A percentile compares a stretch with the other conserved stretches of the same genome.
Conservation (phyloP, 192 early-diverging fungal species). For the Coemansia sp. region DNA sequence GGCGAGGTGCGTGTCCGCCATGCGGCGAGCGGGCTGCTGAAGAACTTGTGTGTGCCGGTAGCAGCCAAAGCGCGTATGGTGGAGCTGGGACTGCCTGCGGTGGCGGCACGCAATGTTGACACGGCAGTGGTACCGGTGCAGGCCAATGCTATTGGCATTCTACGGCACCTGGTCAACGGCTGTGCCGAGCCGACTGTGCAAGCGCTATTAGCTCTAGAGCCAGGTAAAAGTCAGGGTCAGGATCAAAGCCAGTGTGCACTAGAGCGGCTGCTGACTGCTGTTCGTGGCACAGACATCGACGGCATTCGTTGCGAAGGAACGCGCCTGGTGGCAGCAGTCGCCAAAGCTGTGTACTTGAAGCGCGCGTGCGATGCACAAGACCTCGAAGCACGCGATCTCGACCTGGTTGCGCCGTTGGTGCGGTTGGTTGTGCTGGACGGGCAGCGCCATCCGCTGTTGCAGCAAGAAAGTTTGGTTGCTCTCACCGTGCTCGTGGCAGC, state of each 20-base stretch:
- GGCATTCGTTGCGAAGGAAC: conserved; percentile 54
- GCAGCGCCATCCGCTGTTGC: conserved; percentile 44
- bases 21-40: conserved; percentile 65
- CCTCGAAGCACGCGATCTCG: conserved; percentile 6
- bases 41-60: conserved; percentile 65
- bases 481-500: conserved; percentile 35
- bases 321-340: conserved; percentile 31
- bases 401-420: conserved; percentile 36
- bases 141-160: conserved; percentile 46
- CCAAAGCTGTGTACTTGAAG: conserved; percentile 23
- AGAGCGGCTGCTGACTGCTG: conserved; percentile 16
- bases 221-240: neutral
- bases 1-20: conserved; percentile 52
- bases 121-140: conserved; percentile 49
- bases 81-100: conserved; percentile 18
- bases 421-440: conserved; percentile 39
- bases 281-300: conserved; percentile 37
- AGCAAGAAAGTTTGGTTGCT: conserved; percentile 49
- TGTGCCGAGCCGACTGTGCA: conserved; percentile 5
- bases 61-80: conserved; percentile 20
- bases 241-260: conserved; percentile 11
- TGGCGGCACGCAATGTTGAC: conserved; percentile 17
- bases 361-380: neutral
- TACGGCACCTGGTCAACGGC: conserved; percentile 29
- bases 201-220: neutral